A percentile compares a stretch with the other conserved stretches of the same genome.
Evolutionary conservation across 2,329 filamentous ascomycete species (phyloP).

Genomic region (Colletotrichum godetiae): DNA sequence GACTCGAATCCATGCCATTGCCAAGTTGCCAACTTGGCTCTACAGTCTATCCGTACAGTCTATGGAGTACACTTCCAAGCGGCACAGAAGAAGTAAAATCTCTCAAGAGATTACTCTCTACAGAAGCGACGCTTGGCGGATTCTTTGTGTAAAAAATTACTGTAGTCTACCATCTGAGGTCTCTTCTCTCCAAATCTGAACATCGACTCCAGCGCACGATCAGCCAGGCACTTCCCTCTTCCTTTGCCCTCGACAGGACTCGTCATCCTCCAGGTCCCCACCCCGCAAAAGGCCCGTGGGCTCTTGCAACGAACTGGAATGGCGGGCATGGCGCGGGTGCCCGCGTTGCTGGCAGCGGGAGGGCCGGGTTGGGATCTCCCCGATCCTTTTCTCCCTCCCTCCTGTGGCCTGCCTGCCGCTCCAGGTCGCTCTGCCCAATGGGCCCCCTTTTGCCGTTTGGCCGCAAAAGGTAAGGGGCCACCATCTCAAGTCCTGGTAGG

Average conservation of each 20-base stretch:
- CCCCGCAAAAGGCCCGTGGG: conserved; percentile 22
- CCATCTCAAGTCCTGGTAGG: neutral
- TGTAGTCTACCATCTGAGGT: neutral
- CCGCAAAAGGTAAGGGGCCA: conserved; percentile 15
- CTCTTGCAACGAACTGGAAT: neutral
- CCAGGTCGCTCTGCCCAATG: neutral
- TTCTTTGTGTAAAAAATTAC: neutral
- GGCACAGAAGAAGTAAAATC: neutral
- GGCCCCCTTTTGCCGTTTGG: neutral
- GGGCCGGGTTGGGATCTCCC: conserved; percentile 23
- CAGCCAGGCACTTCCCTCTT: neutral
- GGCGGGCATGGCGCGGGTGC: neutral
- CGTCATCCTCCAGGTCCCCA: neutral
- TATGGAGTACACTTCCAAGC: neutral
- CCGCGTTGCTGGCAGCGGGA: conserved; percentile 13
- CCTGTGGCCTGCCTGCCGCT: neutral
- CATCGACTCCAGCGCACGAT: too few relatives aligned
- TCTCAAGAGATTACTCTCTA: neutral
- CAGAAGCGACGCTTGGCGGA: neutral
- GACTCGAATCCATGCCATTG: neutral
- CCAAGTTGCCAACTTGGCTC: neutral
- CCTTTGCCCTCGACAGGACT: neutral
- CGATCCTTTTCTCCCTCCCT: neutral
- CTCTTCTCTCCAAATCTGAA: neutral
- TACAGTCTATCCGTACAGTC: neutral